Evolutionary conservation across 805 yeast genomes (phyloP), one percentile per base, ranked within the genome.

Genomic region (fission yeast (Schizosaccharomyces pombe)): DNA sequence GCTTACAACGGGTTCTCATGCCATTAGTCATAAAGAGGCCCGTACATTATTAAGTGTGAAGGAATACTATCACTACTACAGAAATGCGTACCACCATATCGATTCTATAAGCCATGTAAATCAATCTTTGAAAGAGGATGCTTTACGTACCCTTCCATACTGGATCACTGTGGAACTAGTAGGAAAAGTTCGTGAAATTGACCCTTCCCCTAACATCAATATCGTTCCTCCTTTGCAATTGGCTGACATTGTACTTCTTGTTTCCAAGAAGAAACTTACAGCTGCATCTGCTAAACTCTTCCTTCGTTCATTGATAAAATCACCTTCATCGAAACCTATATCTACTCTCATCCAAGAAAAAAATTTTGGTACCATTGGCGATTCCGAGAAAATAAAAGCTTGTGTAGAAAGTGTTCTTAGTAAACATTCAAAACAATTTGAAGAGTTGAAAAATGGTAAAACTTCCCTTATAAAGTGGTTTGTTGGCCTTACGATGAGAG

Each of bases 401-500:
- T 64, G 75, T 0, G 80, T 85, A 59, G 54, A 57, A 19, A 67
- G 65, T 9, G 72, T 79, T 1, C 63, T 80, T 0, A 60, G 58
- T 0, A 66, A 67, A 5, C 67, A 81, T 59, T 70, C 70, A 0
- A 75, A 75, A 16, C 75, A 80, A 16, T 83, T 82, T 2, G 66
- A 69, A 19, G 75, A 75, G 53, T 72, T 85, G 29, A 63, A 63
- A 24, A 60, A 67, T 0, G 87, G 86, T 1, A 78, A 79, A 55
- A 77, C 75, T 58, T 75, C 75, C 34, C 76, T 86, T 11, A 61
- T 89, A n/a, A 83, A 85, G 61, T 84, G 71, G 61, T 69, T 91
- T 55, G 73, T 91, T 2, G 97, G 96, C 0, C 76, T 76, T 62
- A 93, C 85, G 19, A 85, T 91, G 94, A 77, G 78, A 61, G 68